Base-by-base conservation (phyloP, 148 eudicot genomes). In the Fagopyrum tataricum region DNA sequence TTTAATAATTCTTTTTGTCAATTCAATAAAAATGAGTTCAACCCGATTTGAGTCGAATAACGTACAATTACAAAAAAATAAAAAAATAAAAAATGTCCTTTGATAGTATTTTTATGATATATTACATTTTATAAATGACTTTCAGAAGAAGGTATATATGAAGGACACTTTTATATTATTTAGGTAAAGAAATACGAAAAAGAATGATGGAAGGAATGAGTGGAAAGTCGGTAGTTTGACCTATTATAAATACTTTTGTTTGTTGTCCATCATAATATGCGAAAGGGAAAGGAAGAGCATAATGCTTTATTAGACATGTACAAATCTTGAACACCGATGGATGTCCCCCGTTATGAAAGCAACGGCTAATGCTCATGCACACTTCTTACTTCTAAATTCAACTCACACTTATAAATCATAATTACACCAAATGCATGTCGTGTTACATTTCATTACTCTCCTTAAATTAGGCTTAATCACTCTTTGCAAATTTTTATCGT, bases 351-450 rank as follows among this genome's bases (percentile, higher is more conserved):
- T 5, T 62, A 11, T 62, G 68, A 62, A 62, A 62, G 43, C 68
- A 62, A 62, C 42, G 18, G 68, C 68, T 62, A 62, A 41, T 62
- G 68, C 7, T 62, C 40, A 26, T 62, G 42, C 68, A 62, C 68
- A 62, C 12, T 61, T 61, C 41, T 31, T 5, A 61, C 15, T 26
- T 42, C 13, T 2, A 31, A 26, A 26, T 62, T 62, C 42, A 62
- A 62, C 43, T 62, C 37, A 62, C 18, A 10, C 8, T 42, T 31
- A 0, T 31, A 31, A 31, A 0, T 31, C 37, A 31, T 62, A 62
- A 18, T 62, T 62, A 62, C 13, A 6, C 61, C 43, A 37, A 62
- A 58, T 58, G 64, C 0, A 31, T 31, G 37, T 31, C 37, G 2
- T 3, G 37, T 31, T 31, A 3, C 2, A 46, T 13, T 46, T 46